Base-by-base conservation (phyloP, 2,329 filamentous ascomycete genomes). In the Proliferodiscus dingleyae region DNA sequence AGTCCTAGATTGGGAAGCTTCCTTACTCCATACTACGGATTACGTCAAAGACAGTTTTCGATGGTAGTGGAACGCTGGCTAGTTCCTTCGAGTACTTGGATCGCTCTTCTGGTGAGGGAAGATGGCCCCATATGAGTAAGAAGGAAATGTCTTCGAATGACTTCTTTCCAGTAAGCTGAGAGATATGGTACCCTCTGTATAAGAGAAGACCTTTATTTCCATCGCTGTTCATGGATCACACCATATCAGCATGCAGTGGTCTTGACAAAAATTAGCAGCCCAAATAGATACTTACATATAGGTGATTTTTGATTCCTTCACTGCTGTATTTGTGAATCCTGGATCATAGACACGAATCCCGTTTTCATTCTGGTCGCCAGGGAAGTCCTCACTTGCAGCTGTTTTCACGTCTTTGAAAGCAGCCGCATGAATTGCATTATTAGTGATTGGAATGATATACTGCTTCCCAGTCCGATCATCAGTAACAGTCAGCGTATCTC, bases 91-190 rank as follows among this genome's bases (percentile, higher is more conserved):
- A 5, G 8, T n/a, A 15, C 36, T 37, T 53, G 50, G 45, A 61
- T 63, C 53, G 68, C 58, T 15, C 53, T 46, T 23, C 58, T 48
- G 2, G 57, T 59, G 1, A 11, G 6, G 68, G 68, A 2, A 67
- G 51, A 7, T 60, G 50, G 6, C 66, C 66, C 59, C 66, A 70
- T 45, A 70, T 61, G 10, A 70, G 57, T 16, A 71, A 61, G 44
- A 68, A 44, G n/a, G 50, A 11, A n/a, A 60, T 53, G 4, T 61
- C 57, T 29, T 60, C 57, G 28, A 51, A 61, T 30, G 54, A 49
- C 7, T 13, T 7, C 3, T 52, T 49, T 3, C 48, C 19, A 22
- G 51, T 48, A 2, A 60, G 41, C 9, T 56, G 36, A 19, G 55
- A 46, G 24, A 67, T 64, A 6, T 56, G 49, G 43, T 64, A 61